phyloP scores from a whole-genome alignment of 768 basidiomycete genomes.

The Pisolithus tinctorius region DNA sequence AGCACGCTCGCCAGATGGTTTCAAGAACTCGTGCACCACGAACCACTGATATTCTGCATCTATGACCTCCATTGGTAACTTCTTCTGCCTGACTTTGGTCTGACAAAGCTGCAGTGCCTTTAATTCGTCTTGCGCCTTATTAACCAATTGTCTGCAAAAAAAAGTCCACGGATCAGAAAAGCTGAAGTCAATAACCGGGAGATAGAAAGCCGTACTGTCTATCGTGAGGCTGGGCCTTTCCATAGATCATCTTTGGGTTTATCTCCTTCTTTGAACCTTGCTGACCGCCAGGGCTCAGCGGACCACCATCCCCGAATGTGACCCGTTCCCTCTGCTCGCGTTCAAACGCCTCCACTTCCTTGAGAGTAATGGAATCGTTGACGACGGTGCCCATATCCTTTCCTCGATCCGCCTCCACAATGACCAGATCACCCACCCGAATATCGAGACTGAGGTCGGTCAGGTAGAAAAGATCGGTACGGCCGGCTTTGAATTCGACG shows the following conservation, averaged over 20 bases:
- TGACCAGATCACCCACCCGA: conserved; percentile 84
- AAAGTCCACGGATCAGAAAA: conserved; percentile 8
- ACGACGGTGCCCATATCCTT: conserved; percentile 89
- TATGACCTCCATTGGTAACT: conserved; percentile 96
- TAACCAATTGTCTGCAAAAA: conserved; percentile 54
- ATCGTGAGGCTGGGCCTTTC: conserved; percentile 78
- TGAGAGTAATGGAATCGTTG: conserved; percentile 84
- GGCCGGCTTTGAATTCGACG: conserved; percentile 95
- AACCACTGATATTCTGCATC: conserved; percentile 99
- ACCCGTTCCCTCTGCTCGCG: conserved; percentile 63
- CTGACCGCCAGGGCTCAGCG: conserved; percentile 43
- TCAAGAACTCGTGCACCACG: conserved; percentile 14
- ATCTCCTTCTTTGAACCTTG: conserved; percentile 76
- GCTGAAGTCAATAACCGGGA: not conserved
- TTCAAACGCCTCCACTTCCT: conserved; percentile 89
- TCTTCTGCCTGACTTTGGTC: conserved; percentile 88
- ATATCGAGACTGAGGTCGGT: conserved; percentile 62
- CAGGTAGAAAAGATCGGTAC: conserved; percentile 91
- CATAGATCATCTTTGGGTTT: conserved; percentile 94
- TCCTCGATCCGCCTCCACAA: conserved; percentile 95
- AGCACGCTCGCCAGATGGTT: not conserved
- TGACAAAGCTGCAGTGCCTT: conserved; percentile 90
- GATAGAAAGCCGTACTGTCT: conserved; percentile 48
- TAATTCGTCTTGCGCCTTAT: conserved; percentile 85
- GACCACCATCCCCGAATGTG: conserved; percentile 35